Percentiles rank a stretch among this genome's conserved stretches.
These are phyloP conservation scores for Nepenthes mirabilis DNA, from an alignment of 148 eudicot genomes.

Conservation along the genomic window DNA sequence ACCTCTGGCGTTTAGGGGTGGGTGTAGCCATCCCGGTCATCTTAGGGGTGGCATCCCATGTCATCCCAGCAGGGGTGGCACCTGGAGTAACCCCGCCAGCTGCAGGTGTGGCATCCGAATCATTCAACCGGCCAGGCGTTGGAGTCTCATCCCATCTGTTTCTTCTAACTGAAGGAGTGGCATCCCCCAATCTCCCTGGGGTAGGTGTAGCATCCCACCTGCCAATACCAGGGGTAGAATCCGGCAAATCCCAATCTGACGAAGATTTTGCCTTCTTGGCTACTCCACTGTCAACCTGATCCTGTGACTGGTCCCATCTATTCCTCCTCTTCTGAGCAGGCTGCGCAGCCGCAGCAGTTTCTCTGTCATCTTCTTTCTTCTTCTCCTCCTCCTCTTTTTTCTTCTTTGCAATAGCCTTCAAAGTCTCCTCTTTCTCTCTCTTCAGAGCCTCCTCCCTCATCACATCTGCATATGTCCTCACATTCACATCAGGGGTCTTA, in stretches of 20 bases:
- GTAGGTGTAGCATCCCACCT: conserved; percentile 97
- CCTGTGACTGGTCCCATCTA: conserved; percentile 89
- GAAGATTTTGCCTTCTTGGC: conserved; percentile 61
- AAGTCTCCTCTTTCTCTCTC: conserved; percentile 59
- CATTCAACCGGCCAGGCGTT: conserved; percentile 75
- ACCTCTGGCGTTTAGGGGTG: conserved; percentile 83
- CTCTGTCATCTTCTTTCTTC: conserved; percentile 27
- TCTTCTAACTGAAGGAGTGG: conserved; percentile 72
- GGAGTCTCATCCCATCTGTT: conserved; percentile 91
- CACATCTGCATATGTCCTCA: conserved; percentile 73
- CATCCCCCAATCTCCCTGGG: conserved; percentile 81
- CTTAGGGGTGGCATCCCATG: conserved; percentile 96
- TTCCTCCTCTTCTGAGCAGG: conserved; percentile 67
- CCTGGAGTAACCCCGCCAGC: conserved; percentile 88
- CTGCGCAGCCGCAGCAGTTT: conserved; percentile 15
- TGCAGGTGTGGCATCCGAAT: conserved; percentile 83
- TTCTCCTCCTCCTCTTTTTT: conserved; percentile 66
- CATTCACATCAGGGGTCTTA: conserved; percentile 70
- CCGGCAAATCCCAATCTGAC: conserved; percentile 94
- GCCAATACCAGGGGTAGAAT: conserved; percentile 90
- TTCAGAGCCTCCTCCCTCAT: conserved; percentile 77
- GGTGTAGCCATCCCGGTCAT: conserved; percentile 72
- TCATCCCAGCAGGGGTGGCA: conserved; percentile 85
- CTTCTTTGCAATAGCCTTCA: conserved; percentile 52
- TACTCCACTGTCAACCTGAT: conserved; percentile 28